Conservation (phyloP, 495 filamentous ascomycete genomes). For the Aspergillus taichungensis region DNA sequence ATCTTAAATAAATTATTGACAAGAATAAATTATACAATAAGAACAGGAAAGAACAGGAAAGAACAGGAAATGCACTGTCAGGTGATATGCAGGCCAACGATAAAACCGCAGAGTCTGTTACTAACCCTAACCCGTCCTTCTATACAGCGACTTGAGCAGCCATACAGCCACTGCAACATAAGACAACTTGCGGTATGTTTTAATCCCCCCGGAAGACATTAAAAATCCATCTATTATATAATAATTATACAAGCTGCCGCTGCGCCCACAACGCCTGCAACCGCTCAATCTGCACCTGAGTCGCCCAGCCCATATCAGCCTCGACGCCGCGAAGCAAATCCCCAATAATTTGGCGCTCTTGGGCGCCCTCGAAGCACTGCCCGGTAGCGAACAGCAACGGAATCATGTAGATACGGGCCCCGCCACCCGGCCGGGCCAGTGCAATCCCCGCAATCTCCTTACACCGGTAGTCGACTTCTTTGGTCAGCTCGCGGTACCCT, state of each 20-base stretch:
- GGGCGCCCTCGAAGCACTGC: conserved; percentile 26
- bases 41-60: too few species aligned
- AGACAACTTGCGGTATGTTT: too few species aligned
- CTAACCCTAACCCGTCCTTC: too few species aligned
- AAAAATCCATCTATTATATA: not conserved
- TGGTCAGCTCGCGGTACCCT: conserved; percentile 33
- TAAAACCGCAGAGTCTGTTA: too few species aligned
- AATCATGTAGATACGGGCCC: conserved; percentile 28
- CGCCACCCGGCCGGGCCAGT: conserved; percentile 26
- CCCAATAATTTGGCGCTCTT: conserved; percentile 28
- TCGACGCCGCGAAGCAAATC: conserved; percentile 29
- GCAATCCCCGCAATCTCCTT: conserved; percentile 33
- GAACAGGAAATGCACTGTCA: too few species aligned
- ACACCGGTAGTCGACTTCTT: conserved; percentile 34
- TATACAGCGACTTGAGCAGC: too few species aligned
- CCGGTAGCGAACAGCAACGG: conserved; percentile 32
- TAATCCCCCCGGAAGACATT: not conserved
- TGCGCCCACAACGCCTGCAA: conserved; percentile 26
- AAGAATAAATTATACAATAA: too few species aligned
- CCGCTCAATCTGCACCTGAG: conserved; percentile 23
- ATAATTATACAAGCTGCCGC: not conserved
- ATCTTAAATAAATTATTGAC: too few species aligned
- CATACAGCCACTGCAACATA: not conserved
- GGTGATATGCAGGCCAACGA: too few species aligned
- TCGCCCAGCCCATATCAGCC: conserved; percentile 33